Evolutionary conservation across 2,329 filamentous ascomycete species (phyloP), one percentile per base, ranked within the genome.

Genomic region (Helicocarpus griseus): DNA sequence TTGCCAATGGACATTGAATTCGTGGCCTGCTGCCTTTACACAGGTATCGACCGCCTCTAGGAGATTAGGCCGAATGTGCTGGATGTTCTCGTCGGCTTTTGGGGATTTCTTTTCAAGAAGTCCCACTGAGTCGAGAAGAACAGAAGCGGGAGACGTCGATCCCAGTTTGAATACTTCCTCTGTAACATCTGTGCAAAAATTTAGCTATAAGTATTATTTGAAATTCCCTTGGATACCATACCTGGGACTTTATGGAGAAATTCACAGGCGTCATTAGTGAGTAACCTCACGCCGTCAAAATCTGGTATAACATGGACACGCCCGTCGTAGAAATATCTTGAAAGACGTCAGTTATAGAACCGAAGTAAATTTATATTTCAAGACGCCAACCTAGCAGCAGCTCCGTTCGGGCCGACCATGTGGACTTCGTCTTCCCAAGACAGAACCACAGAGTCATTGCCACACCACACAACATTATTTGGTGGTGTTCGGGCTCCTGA

Each of bases 361-460:
- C 4, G 22, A 39, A 24, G 22, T 5, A 26, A 29, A 17, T 48
- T n/a, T 6, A n/a, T 19, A 4, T 2, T 22, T 19, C 14, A 1
- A 41, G 46, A 41, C 5, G 53, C 64, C 57, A 67, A 79, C 68
- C 78, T 83, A 28, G 78, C 82, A 4, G 86, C 83, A 8, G 86
- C 80, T 40, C 88, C 88, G 35, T 84, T 86, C 0, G 89, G 89
- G 0, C 91, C 93, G 54, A 98, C 86, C 26, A 98, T 78, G 63
- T 96, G 93, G 3, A 98, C 85, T 67, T 98, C 93, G 63, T 98
- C 93, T 64, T 97, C 93, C 93, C 93, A 98, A 0, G 90, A 90
- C 60, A 98, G 82, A 26, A 95, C 81, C 3, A 93, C 86, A 13
- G 90, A 89, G 68, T 97, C 91, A 61, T 93, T 91, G 4, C 93